These are phyloP conservation scores for Diaporthe destruens DNA, from an alignment of 2,329 filamentous ascomycete species.

Conservation along the genomic window DNA sequence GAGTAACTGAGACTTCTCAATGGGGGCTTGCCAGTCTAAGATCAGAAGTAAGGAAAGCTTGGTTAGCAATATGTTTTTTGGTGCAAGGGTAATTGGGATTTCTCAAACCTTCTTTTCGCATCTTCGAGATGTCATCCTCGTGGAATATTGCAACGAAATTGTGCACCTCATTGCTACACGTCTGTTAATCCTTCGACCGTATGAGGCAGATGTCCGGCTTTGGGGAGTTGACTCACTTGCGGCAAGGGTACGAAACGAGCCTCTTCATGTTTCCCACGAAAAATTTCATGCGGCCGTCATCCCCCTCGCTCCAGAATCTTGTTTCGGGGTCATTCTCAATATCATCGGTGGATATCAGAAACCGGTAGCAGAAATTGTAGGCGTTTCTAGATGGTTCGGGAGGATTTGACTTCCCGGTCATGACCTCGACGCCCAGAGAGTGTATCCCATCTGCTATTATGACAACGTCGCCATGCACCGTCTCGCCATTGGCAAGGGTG, in stretches of 20 bases:
- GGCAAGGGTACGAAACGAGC: slow-evolving; percentile 52
- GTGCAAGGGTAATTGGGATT: not conserved
- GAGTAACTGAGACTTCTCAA: not conserved
- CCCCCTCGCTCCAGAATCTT: slow-evolving; percentile 48
- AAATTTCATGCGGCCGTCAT: slow-evolving; percentile 46
- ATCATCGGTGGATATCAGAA: slow-evolving; percentile 49
- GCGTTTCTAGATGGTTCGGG: slow-evolving; percentile 46
- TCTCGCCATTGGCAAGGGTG: slow-evolving; percentile 48
- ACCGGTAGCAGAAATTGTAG: slow-evolving; percentile 53
- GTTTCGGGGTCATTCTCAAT: slow-evolving; percentile 51
- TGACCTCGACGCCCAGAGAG: slow-evolving; percentile 48
- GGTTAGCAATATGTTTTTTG: not conserved
- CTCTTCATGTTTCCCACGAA: slow-evolving; percentile 46
- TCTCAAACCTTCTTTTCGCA: not conserved
- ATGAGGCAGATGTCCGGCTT: not conserved
- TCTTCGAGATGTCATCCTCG: slow-evolving; percentile 41
- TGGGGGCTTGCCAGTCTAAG: slow-evolving; percentile 4
- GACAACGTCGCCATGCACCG: slow-evolving; percentile 51
- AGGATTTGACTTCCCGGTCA: slow-evolving; percentile 47
- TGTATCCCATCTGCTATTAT: slow-evolving; percentile 61
- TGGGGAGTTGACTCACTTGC: slow-evolving; percentile 46
- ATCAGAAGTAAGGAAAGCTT: not conserved
- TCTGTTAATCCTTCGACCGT: not conserved
- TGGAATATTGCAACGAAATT: slow-evolving; percentile 53
- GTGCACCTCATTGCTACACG: slow-evolving; percentile 48